A percentile compares a stretch with the other conserved stretches of the same genome.
Conservation (phyloP, 495 filamentous ascomycete genomes). For the Penicillium daleae region DNA sequence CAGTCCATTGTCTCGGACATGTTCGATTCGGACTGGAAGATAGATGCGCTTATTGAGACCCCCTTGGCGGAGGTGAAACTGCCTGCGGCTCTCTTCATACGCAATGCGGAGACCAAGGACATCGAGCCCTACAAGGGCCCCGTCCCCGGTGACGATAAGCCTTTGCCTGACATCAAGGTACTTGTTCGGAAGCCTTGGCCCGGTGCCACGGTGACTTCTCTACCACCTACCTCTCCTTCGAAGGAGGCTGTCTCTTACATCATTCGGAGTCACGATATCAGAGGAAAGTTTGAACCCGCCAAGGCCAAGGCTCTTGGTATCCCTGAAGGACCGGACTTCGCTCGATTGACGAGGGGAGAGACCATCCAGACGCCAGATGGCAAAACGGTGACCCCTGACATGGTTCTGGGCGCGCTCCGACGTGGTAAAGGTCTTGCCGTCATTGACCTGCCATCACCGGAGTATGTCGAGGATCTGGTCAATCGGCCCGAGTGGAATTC, state of each 20-base stretch:
- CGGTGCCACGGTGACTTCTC: slow-evolving; percentile 59
- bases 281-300: slow-evolving; percentile 77
- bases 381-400: slow-evolving; percentile 63
- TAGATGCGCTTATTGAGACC: slow-evolving; percentile 68
- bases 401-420: slow-evolving; percentile 62
- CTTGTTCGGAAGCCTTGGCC: slow-evolving; percentile 84
- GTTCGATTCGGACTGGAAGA: slow-evolving; percentile 78
- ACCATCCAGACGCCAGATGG: slow-evolving; percentile 59
- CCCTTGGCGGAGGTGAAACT: slow-evolving; percentile 66
- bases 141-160: slow-evolving; percentile 50
- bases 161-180: slow-evolving; percentile 69
- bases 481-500: slow-evolving; percentile 74
- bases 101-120: slow-evolving; percentile 64
- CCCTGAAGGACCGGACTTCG: slow-evolving; percentile 52
- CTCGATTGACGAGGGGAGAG: slow-evolving; percentile 56
- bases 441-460: slow-evolving; percentile 70
- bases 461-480: slow-evolving; percentile 70
- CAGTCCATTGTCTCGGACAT: slow-evolving; percentile 71
- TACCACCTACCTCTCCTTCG: slow-evolving; percentile 69
- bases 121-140: slow-evolving; percentile 71
- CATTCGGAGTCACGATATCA: slow-evolving; percentile 68
- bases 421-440: slow-evolving; percentile 72
- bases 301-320: slow-evolving; percentile 66
- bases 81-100: slow-evolving; percentile 70
- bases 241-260: slow-evolving; percentile 81